Evolutionary conservation across 108 stramenopile species (phyloP).

Genomic region (Cylindrotheca fusiformis): DNA sequence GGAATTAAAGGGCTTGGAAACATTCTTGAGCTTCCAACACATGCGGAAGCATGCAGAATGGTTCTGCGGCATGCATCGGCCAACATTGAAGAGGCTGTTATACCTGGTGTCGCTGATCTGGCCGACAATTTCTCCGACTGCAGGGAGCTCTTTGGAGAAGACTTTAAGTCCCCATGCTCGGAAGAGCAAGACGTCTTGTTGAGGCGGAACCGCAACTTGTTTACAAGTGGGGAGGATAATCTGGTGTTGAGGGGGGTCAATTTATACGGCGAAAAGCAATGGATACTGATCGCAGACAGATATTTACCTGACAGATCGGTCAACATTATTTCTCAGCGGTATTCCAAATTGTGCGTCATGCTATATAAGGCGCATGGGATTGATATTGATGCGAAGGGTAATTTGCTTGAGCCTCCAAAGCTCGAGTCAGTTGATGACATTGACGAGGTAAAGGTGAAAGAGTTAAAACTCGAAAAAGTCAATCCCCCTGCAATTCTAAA

Average conservation of each 20-base stretch:
- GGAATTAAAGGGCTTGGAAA: slow-evolving; percentile 37
- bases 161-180: slow-evolving; percentile 46
- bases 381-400: slow-evolving; percentile 61
- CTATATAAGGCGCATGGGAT: slow-evolving; percentile 77
- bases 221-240: slow-evolving; percentile 82
- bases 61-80: slow-evolving; percentile 65
- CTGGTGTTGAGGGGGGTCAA: slow-evolving; percentile 49
- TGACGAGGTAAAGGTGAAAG: slow-evolving; percentile 41
- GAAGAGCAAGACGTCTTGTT: slow-evolving; percentile 48
- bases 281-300: slow-evolving; percentile 80
- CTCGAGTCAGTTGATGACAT: slow-evolving; percentile 44
- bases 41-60: slow-evolving; percentile 62
- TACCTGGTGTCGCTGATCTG: slow-evolving; percentile 56
- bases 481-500: slow-evolving; percentile 75
- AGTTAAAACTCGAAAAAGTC: slow-evolving; percentile 41
- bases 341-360: slow-evolving; percentile 77
- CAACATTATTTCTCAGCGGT: slow-evolving; percentile 78
- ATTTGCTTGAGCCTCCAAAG: slow-evolving; percentile 57
- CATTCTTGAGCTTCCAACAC: slow-evolving; percentile 29
- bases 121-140: slow-evolving; percentile 54
- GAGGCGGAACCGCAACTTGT: slow-evolving; percentile 62
- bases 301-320: slow-evolving; percentile 78
- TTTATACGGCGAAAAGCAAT: slow-evolving; percentile 87
- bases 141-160: slow-evolving; percentile 54
- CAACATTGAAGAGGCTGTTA: slow-evolving; percentile 36